Base-by-base conservation (phyloP, 2,329 filamentous ascomycete species). In the Purpureocillium takamizusanense region DNA sequence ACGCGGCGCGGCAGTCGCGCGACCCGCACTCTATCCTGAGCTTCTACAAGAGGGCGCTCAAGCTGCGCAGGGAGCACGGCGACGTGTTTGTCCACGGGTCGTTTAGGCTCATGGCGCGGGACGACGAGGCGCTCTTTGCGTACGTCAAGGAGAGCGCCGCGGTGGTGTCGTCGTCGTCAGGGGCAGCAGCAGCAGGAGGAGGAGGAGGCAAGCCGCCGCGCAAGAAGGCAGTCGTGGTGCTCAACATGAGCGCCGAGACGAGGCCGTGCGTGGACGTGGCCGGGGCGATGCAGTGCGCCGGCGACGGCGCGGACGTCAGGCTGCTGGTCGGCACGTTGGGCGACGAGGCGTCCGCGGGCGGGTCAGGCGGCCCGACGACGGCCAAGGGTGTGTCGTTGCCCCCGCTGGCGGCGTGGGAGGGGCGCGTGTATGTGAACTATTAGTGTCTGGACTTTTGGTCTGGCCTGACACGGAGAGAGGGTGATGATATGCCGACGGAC, bases 61-160 rank as follows among this genome's bases (percentile, higher is more conserved):
- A 46, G 35, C 50, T 77, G 23, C 63, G 80, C 7, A 77, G 76
- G 46, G 51, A 68, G 40, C 62, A 76, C 49, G 66, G 65, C 11
- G 71, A 81, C 31, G 45, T 81, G 1, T 78, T 85, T 37, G 69
- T 82, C 0, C 71, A 79, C 42, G 80, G 80, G 0, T 59, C 66
- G 1, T 85, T 83, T 44, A 65, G 69, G 36, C 53, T 82, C 1
- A 14, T 72, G 1, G 59, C 65, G 4, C 69, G 74, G 1, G 55
- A 63, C 0, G 63, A 76, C 4, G 69, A 76, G 25, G 56, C 69
- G 18, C 57, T 76, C 0, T 82, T 83, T 48, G 66, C 72, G 0
- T 77, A 82, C 35, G 55, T 71, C 2, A 74, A 66, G 35, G 53
- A 61, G 36, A 25, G 21, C 21, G 23, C 23, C 9, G 4, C 33